These are phyloP conservation scores for Chimonanthus praecox DNA, from an alignment of 164 flowering plant genomes.

Conservation along the genomic window DNA sequence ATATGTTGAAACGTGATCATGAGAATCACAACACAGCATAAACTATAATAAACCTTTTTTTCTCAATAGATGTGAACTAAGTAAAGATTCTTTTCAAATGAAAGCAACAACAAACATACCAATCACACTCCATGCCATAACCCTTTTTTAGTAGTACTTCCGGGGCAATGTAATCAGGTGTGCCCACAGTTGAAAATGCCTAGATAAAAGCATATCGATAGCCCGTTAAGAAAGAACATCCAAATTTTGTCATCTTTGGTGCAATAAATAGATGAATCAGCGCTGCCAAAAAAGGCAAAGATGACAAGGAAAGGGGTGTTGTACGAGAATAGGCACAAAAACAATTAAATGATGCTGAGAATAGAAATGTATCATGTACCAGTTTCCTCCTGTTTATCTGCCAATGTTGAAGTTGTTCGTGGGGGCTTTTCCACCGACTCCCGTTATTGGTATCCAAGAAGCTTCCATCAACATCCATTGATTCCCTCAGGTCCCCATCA, in stretches of 20 bases:
- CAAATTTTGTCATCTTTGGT: not conserved
- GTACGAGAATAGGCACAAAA: not conserved
- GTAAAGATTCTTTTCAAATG: not conserved
- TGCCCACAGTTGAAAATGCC: constrained; percentile 93
- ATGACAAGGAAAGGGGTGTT: not conserved
- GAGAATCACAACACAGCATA: not conserved
- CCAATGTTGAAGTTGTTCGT: constrained; percentile 91
- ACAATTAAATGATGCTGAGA: not conserved
- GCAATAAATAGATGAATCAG: not conserved
- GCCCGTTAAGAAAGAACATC: not conserved
- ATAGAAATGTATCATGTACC: constrained; percentile 32
- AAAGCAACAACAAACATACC: constrained; percentile 30
- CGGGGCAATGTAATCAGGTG: constrained; percentile 97
- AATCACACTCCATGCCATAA: constrained; percentile 96
- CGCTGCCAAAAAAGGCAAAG: not conserved
- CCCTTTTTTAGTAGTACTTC: constrained; percentile 95
- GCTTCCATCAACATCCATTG: constrained; percentile 69
- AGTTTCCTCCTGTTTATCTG: constrained; percentile 78
- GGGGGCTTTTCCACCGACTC: constrained; percentile 71
- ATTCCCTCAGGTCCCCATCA: constrained; percentile 62
- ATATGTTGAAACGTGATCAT: not conserved
- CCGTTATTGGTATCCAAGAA: constrained; percentile 46
- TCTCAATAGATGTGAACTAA: not conserved
- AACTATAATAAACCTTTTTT: not conserved
- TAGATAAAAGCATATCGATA: constrained; percentile 7